These are phyloP conservation scores for Tylopilus sp. DNA, from an alignment of 1,284 basidiomycete genomes.

Conservation along the genomic window DNA sequence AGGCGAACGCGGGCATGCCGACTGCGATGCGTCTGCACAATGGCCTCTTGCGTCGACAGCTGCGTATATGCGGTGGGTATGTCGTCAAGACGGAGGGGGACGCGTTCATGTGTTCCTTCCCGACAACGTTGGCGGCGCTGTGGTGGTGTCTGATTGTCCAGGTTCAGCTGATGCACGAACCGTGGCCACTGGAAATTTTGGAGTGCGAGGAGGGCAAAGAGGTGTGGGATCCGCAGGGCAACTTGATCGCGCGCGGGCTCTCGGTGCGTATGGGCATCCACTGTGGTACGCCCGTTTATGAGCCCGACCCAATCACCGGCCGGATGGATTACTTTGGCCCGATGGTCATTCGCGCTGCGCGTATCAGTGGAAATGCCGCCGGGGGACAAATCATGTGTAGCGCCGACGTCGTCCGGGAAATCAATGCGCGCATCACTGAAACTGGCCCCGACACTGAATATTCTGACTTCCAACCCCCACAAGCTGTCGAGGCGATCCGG, in stretches of 20 bases:
- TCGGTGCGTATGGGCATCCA: slow-evolving; percentile 98
- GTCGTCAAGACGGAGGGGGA: slow-evolving; percentile 99
- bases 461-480: slow-evolving; percentile 49
- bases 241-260: slow-evolving; percentile 80
- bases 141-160: slow-evolving; percentile 94
- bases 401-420: slow-evolving; percentile 83
- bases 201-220: slow-evolving; percentile 90
- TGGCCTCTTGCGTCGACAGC: slow-evolving; percentile 76
- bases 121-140: slow-evolving; percentile 79
- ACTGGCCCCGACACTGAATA: slow-evolving; percentile 54
- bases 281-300: slow-evolving; percentile 87
- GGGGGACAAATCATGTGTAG: slow-evolving; percentile 96
- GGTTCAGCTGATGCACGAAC: slow-evolving; percentile 74
- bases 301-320: slow-evolving; percentile 88
- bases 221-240: slow-evolving; percentile 65
- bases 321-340: slow-evolving; percentile 98
- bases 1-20: slow-evolving; percentile 94
- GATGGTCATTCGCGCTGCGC: slow-evolving; percentile 88
- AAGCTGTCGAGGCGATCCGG: slow-evolving; percentile 68
- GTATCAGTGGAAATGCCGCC: slow-evolving; percentile 79
- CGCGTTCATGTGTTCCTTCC: slow-evolving; percentile 98
- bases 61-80: slow-evolving; percentile 92
- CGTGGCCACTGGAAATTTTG: slow-evolving; percentile 93
- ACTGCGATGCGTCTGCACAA: slow-evolving; percentile 94
- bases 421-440: slow-evolving; percentile 60